These are phyloP conservation scores for Saccharomyces jurei DNA, from an alignment of 805 yeast species.

Conservation along the genomic window DNA sequence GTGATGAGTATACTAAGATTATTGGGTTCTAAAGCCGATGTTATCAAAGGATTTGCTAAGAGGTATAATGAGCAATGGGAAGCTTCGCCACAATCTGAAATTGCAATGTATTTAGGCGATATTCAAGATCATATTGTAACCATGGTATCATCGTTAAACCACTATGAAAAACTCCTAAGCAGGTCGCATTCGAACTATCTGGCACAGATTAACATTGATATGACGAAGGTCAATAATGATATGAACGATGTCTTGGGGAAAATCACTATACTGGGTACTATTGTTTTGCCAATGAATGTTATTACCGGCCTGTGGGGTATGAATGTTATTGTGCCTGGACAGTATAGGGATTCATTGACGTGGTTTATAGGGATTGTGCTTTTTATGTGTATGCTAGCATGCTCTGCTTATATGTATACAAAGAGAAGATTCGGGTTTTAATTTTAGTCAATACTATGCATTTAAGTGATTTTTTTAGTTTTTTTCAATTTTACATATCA, in stretches of 20 bases:
- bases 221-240: constrained; percentile 94
- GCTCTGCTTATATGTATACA: constrained; percentile 41
- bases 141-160: constrained; percentile 91
- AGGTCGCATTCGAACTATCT: constrained; percentile 93
- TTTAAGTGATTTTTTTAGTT: no score
- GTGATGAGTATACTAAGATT: constrained; percentile 85
- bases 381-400: constrained; percentile 42
- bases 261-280: constrained; percentile 87
- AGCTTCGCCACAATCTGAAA: constrained; percentile 72
- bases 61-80: constrained; percentile 82
- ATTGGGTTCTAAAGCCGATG: constrained; percentile 91
- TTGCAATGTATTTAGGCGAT: constrained; percentile 91
- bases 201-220: constrained; percentile 94
- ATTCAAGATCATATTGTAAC: constrained; percentile 97
- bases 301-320: constrained; percentile 98
- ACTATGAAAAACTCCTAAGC: constrained; percentile 87
- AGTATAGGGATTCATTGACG: constrained; percentile 46
- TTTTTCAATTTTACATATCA: background rate
- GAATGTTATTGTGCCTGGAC: constrained; percentile 97
- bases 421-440: constrained; percentile 36
- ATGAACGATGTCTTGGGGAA: constrained; percentile 94
- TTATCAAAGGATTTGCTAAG: constrained; percentile 91
- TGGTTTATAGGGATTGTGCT: constrained; percentile 57
- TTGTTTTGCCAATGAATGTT: constrained; percentile 89
- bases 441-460: background rate